A percentile compares a stretch with the other conserved stretches of the same genome.
Conservation (phyloP, 805 yeast genomes). For the Spathaspora boniae region DNA sequence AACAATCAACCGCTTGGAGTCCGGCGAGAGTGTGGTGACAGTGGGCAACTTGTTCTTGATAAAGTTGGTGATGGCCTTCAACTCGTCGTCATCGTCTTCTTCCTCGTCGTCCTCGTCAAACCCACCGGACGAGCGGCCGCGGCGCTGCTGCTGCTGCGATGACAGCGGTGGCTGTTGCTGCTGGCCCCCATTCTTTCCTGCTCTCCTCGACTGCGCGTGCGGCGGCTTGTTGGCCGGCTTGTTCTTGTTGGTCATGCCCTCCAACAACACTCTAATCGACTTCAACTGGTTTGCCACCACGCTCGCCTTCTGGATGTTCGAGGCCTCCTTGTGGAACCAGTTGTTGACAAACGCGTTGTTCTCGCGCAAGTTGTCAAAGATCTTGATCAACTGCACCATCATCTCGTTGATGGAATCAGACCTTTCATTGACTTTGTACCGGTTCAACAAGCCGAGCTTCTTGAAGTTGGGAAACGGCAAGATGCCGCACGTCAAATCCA, state of each 20-base stretch:
- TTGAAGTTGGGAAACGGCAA: constrained; percentile 47
- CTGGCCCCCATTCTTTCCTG: too few species aligned
- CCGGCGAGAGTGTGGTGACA: constrained; percentile 30
- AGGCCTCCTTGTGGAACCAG: constrained; percentile 48
- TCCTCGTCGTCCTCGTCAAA: constrained; percentile 29
- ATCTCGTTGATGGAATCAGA: constrained; percentile 26
- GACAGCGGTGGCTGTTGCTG: background rate
- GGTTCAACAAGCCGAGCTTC: constrained; percentile 37
- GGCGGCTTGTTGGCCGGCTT: constrained; percentile 4
- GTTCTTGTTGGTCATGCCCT: constrained; percentile 36
- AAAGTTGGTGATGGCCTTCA: constrained; percentile 34
- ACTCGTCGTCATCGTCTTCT: constrained; percentile 45
- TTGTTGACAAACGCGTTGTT: constrained; percentile 37
- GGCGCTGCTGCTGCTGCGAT: background rate
- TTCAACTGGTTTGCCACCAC: constrained; percentile 55
- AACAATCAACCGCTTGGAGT: constrained; percentile 36
- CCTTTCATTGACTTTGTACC: constrained; percentile 31
- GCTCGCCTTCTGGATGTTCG: constrained; percentile 49
- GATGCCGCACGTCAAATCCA: constrained; percentile 49
- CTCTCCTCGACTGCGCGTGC: background rate
- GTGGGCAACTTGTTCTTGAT: constrained; percentile 34
- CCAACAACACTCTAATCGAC: constrained; percentile 47
- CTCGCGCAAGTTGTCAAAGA: constrained; percentile 33
- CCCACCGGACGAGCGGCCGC: constrained; percentile 3
- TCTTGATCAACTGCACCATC: constrained; percentile 29